A percentile compares a stretch with the other conserved stretches of the same genome.
Conservation (phyloP, 1,284 basidiomycete genomes). For the Rhodotorula sp. region DNA sequence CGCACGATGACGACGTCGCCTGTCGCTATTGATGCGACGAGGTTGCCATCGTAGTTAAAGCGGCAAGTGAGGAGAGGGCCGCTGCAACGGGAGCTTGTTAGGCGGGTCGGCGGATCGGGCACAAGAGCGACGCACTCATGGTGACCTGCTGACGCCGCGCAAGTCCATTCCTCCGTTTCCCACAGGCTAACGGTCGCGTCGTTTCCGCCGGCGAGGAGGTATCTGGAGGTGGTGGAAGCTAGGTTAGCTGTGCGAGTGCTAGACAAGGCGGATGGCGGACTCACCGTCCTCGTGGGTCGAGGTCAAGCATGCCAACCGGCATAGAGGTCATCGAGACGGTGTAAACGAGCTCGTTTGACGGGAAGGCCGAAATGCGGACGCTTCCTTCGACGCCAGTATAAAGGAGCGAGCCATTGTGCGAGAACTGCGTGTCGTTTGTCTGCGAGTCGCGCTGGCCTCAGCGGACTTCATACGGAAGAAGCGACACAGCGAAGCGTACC, state of each 20-base stretch:
- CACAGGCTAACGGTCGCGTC: constrained; percentile 36
- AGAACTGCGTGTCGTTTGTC: constrained; percentile 39
- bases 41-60: constrained; percentile 36
- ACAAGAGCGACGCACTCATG: constrained; percentile 31
- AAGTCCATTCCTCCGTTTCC: constrained; percentile 38
- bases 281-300: constrained; percentile 36
- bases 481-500: background rate
- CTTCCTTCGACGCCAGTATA: constrained; percentile 25
- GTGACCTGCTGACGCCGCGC: constrained; percentile 18
- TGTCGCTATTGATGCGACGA: constrained; percentile 25
- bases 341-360: constrained; percentile 18
- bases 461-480: too few relatives aligned
- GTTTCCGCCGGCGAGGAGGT: constrained; percentile 32
- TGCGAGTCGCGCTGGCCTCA: background rate
- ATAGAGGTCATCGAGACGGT: constrained; percentile 11
- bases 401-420: constrained; percentile 36
- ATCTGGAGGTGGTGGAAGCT: constrained; percentile 3
- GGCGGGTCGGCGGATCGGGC: background rate
- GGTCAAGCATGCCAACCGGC: constrained; percentile 21
- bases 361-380: constrained; percentile 17
- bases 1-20: constrained; percentile 35
- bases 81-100: background rate
- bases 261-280: background rate
- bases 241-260: too few relatives aligned
- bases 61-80: constrained; percentile 23